Percentiles rank a stretch among this genome's conserved stretches.
phyloP scores from a whole-genome alignment of 345 rosid species.

The Aquilaria malaccensis region DNA sequence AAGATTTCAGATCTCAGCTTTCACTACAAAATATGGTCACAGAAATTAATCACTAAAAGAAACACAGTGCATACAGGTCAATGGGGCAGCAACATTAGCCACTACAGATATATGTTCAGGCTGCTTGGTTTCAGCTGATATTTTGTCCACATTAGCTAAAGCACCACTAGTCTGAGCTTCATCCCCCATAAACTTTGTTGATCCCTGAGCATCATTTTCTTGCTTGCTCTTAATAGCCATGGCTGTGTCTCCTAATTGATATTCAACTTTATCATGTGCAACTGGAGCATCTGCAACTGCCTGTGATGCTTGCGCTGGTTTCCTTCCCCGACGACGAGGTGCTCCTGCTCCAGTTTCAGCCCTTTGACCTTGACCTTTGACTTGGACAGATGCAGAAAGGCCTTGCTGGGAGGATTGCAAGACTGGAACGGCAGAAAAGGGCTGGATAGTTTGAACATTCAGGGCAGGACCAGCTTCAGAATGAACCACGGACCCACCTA shows the following conservation, averaged over 20 bases:
- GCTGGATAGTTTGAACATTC: slow-evolving; percentile 22
- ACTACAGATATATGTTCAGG: slow-evolving; percentile 5
- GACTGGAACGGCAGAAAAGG: slow-evolving; percentile 22
- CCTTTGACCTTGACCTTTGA: slow-evolving; percentile 38
- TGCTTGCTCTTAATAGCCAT: slow-evolving; percentile 25
- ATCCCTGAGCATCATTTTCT: slow-evolving; percentile 35
- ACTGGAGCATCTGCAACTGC: slow-evolving; percentile 37
- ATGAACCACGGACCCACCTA: slow-evolving; percentile 18
- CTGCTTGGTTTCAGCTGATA: slow-evolving; percentile 12
- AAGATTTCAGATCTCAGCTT: slow-evolving; percentile 9
- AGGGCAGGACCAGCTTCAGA: slow-evolving; percentile 27
- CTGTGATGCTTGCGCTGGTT: slow-evolving; percentile 27
- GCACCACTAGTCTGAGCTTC: slow-evolving; percentile 13
- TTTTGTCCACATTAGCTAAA: slow-evolving; percentile 7
- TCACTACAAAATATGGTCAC: slow-evolving; percentile 1
- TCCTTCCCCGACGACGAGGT: slow-evolving; percentile 59
- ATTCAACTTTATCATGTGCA: slow-evolving; percentile 24
- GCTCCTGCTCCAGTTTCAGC: slow-evolving; percentile 34
- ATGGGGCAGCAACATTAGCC: slow-evolving; percentile 15
- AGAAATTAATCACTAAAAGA: not conserved
- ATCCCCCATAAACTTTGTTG: slow-evolving; percentile 28
- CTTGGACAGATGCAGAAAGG: slow-evolving; percentile 17
- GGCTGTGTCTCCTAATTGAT: slow-evolving; percentile 18
- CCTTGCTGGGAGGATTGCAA: slow-evolving; percentile 13
- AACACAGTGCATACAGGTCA: slow-evolving; percentile 20